Evolutionary conservation across 1,284 basidiomycete species (phyloP), one percentile per base, ranked within the genome.

Genomic region (Malassezia arunalokei): DNA sequence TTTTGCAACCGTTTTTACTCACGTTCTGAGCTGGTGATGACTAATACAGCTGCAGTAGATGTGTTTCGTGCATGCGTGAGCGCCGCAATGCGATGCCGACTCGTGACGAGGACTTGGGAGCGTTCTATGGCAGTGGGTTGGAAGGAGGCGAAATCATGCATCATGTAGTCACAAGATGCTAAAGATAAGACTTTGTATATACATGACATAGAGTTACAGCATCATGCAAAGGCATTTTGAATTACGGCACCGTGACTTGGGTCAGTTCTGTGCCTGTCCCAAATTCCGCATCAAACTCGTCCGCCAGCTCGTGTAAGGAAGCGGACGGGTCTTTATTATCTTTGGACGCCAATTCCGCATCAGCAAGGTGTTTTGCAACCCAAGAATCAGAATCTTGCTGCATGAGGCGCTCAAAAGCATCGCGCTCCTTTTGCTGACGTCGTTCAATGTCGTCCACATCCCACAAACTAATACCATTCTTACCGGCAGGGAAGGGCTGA

Each of bases 381-480:
- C 60, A 59, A 14, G 57, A 51, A 9, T 58, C 64, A 9, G 46
- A 51, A 17, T 56, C 62, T 12, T 62, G 62, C 8, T 61, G 54
- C 59, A 71, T 65, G 27, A 70, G 58, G 31, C 60, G 60, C 31
- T 62, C 65, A 17, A 66, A 64, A 8, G 68, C 64, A 33, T 66
- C 82, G 62, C 78, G 81, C 65, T 87, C 84, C 65, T 85, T 86
- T 33, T 79, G 81, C 71, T 90, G 86, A 27, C 84, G 83, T 67
- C 81, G 82, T 64, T 85, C 79, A 32, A 94, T 79, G 68, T 94
- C 86, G 63, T 84, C 83, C 7, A 91, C 72, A 32, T 87, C 90
- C 94, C 94, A 99, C 40, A 96, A 77, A 38, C 87, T 91, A 43
- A 98, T 79, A 0, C 91, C 90, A 6, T 90, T 94, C 76, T 91